These are phyloP conservation scores for Apiospora rasikravindrae DNA, from an alignment of 2,329 filamentous ascomycete genomes.

Conservation along the genomic window DNA sequence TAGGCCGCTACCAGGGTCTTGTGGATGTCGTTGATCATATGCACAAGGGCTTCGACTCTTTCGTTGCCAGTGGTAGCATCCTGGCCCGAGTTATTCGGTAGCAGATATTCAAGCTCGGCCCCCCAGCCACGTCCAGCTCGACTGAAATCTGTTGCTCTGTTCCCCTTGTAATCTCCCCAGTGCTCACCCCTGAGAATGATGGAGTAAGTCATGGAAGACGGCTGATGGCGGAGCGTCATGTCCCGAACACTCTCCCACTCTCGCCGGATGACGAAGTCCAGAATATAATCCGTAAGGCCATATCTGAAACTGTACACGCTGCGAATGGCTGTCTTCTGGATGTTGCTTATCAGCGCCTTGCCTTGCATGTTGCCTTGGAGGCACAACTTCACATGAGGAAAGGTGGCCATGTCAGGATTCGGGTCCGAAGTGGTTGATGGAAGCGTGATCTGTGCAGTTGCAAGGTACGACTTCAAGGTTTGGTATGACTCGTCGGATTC, in stretches of 20 bases:
- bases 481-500: slow-evolving; percentile 30
- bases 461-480: slow-evolving; percentile 31
- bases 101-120: slow-evolving; percentile 32
- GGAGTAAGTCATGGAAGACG: slow-evolving; percentile 32
- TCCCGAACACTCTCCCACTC: slow-evolving; percentile 36
- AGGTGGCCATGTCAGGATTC: slow-evolving; percentile 35
- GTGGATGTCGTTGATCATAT: slow-evolving; percentile 23
- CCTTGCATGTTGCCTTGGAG: not conserved
- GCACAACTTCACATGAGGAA: slow-evolving; percentile 24
- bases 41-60: slow-evolving; percentile 21
- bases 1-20: slow-evolving; percentile 22
- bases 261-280: slow-evolving; percentile 44
- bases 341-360: slow-evolving; percentile 20
- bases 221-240: slow-evolving; percentile 24
- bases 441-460: slow-evolving; percentile 31
- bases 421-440: slow-evolving; percentile 21
- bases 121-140: slow-evolving; percentile 31
- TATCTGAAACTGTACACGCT: slow-evolving; percentile 41
- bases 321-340: slow-evolving; percentile 40
- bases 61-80: slow-evolving; percentile 28
- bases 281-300: slow-evolving; percentile 36
- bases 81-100: slow-evolving; percentile 29
- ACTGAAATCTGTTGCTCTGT: slow-evolving; percentile 18
- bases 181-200: slow-evolving; percentile 37
- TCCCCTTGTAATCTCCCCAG: slow-evolving; percentile 36